phyloP scores from a whole-genome alignment of 306 rosid species.

The Canavalia ensiformis region DNA sequence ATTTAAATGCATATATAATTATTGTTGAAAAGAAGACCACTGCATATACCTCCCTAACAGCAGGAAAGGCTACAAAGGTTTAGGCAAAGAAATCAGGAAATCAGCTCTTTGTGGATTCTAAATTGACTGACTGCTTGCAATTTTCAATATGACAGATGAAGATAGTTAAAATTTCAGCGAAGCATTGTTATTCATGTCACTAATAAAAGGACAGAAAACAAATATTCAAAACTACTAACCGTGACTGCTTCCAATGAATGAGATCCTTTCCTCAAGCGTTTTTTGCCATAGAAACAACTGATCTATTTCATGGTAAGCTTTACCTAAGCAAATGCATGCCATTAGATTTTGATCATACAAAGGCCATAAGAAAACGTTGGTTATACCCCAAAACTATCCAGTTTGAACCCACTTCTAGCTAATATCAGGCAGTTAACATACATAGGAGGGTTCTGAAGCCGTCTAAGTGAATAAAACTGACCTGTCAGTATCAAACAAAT shows the following conservation, averaged over 20 bases:
- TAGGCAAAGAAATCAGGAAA: too few relatives aligned
- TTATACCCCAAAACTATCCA: background rate
- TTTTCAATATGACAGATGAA: background rate
- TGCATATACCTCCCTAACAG: background rate
- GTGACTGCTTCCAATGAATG: background rate
- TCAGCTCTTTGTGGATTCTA: background rate
- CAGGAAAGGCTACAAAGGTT: background rate
- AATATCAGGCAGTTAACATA: background rate
- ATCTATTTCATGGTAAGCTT: background rate
- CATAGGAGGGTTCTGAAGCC: background rate
- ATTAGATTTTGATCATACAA: background rate
- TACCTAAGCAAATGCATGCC: slow-evolving; percentile 2
- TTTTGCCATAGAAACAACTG: background rate
- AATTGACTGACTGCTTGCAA: background rate
- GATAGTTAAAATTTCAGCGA: background rate
- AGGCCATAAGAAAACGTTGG: background rate
- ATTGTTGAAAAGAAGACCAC: too few relatives aligned
- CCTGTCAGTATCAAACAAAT: background rate
- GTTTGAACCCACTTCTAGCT: slow-evolving; percentile 7
- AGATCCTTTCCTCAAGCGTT: background rate
- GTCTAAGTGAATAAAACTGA: slow-evolving; percentile 6
- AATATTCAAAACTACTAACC: background rate
- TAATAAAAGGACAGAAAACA: background rate
- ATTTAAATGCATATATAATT: too few relatives aligned
- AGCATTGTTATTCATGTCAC: background rate